phyloP scores from a whole-genome alignment of 179 eudicot genomes.

The Silene noctiflora region DNA sequence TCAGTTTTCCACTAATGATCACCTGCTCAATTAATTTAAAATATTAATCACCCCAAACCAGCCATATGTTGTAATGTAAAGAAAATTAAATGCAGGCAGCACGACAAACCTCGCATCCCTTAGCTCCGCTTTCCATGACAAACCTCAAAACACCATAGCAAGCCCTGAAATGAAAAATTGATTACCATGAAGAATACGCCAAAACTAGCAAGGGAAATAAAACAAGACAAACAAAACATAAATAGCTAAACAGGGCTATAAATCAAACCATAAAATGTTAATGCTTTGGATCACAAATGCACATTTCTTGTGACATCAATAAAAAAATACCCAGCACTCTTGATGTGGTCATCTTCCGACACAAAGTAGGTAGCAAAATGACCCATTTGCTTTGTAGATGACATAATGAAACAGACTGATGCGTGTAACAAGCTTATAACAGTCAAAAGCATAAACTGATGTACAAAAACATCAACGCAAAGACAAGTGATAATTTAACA shows the following conservation, averaged over 20 bases:
- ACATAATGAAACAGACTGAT: background rate
- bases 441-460: background rate
- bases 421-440: background rate
- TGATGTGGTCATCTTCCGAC: slow-evolving; percentile 60
- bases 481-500: no score
- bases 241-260: background rate
- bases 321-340: background rate
- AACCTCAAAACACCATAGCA: slow-evolving; percentile 85
- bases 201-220: background rate
- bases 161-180: slow-evolving; percentile 42
- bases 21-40: slow-evolving; percentile 34
- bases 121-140: slow-evolving; percentile 82
- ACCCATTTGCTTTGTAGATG: slow-evolving; percentile 28
- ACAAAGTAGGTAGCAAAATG: slow-evolving; percentile 31
- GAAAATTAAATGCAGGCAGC: background rate
- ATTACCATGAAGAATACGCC: background rate
- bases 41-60: no score
- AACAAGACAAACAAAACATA: no score
- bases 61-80: background rate
- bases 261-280: background rate
- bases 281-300: slow-evolving; percentile 12
- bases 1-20: slow-evolving; percentile 75
- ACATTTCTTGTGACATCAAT: slow-evolving; percentile 16
- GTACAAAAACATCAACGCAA: background rate
- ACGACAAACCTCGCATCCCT: slow-evolving; percentile 65